Conservation (phyloP, 140 eudicot genomes). For the Cichorium intybus region DNA sequence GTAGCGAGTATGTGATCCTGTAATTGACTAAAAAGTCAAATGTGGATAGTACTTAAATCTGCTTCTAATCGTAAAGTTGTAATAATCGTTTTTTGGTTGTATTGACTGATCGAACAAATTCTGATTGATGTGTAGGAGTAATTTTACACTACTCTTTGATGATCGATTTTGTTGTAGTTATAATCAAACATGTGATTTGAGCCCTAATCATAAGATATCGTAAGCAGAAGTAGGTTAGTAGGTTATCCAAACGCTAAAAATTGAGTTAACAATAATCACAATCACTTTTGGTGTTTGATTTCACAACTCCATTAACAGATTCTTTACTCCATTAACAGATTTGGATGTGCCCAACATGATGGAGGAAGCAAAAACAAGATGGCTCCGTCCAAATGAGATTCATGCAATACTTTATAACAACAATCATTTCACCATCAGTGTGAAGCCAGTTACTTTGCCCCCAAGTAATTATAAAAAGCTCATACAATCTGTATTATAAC, state of each 20-base stretch:
- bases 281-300: too few relatives aligned
- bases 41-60: background rate
- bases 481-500: slow-evolving; percentile 3
- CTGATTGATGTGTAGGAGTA: background rate
- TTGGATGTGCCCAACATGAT: slow-evolving; percentile 66
- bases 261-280: background rate
- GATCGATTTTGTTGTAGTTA: background rate
- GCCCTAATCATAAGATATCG: background rate
- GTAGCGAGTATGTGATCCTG: background rate
- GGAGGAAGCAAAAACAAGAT: slow-evolving; percentile 88
- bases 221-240: background rate
- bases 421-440: slow-evolving; percentile 56
- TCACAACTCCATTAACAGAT: too few relatives aligned
- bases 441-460: slow-evolving; percentile 82
- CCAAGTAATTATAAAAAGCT: slow-evolving; percentile 38
- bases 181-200: background rate
- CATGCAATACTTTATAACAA: slow-evolving; percentile 82
- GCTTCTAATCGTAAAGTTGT: background rate
- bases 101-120: background rate
- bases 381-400: slow-evolving; percentile 96
- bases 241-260: background rate
- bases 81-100: background rate
- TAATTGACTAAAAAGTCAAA: background rate
- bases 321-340: slow-evolving; percentile 44
- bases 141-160: background rate